Conservation (phyloP, 306 rosid species). For the Carpinus viminea region DNA sequence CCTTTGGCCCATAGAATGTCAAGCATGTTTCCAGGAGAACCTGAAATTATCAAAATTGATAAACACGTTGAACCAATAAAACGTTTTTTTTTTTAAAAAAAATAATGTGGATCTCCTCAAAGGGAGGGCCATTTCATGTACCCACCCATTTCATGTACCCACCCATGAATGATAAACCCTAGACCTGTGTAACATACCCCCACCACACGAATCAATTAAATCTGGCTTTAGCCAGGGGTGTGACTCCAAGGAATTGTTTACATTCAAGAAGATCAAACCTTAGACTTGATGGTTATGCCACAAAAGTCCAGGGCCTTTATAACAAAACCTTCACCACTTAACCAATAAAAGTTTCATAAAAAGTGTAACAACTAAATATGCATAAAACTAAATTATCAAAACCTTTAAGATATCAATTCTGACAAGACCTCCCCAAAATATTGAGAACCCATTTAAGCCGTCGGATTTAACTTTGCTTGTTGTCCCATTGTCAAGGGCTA, state of each 20-base stretch:
- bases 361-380: background rate
- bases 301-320: no score
- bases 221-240: no score
- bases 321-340: no score
- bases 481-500: conserved; percentile 31
- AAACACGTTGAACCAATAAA: conserved; percentile 24
- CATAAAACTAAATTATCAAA: conserved; percentile 22
- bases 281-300: no score
- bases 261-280: no score
- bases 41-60: conserved; percentile 45
- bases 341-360: conserved; percentile 12
- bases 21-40: conserved; percentile 78
- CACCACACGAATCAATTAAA: no score
- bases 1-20: conserved; percentile 86
- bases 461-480: conserved; percentile 32
- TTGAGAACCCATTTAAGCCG: conserved; percentile 61
- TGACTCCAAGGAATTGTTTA: no score
- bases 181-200: no score
- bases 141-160: no score
- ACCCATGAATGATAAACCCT: no score
- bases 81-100: background rate
- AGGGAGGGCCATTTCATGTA: no score
- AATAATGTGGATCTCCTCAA: no score
- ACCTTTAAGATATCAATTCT: conserved; percentile 93
- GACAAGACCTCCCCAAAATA: conserved; percentile 97